Base-by-base conservation (phyloP, 2,329 filamentous ascomycete genomes). In the Neospermospora avenae region DNA sequence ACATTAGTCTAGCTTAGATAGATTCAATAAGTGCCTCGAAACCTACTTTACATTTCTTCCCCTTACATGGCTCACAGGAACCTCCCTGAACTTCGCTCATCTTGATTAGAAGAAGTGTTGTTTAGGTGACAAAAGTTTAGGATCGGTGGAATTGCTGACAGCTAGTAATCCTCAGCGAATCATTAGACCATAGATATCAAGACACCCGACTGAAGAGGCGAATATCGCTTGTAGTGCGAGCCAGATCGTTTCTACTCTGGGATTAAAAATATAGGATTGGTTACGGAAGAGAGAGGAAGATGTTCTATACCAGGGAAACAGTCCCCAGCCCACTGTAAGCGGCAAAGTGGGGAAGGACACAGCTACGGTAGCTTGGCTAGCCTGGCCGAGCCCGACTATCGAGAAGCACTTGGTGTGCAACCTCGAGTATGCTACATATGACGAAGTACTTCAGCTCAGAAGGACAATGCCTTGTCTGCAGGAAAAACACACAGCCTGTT, bases 41-140 rank as follows among this genome's bases (percentile, higher is more conserved):
- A 35, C 48, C 54, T 48, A 59, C 57, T 55, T 59, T 59, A 24
- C 57, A 59, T 34, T 59, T 59, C 51, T 59, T 59, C 44, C 20
- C 51, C 49, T 55, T 59, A 22, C 57, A 59, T 28, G 57, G 31
- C 22, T 59, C 57, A 34, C 57, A 59, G 31, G 57, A 59, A 22
- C 41, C 57, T 31, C 42, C 45, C 10, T 58, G 55, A 35, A 52
- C 14, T 22, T 52, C 55, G 13, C 35, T 14, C 55, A 58, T 58
- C 18, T 46, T 20, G 25, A 22, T 42, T 11, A 52, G 11, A 48
- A 31, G 16, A 34, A 8, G 11, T 49, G 25, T 8, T 49, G 16
- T n/a, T 34, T 28, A 34, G 11, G 46, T 49, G 46, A 49, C 16
- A 2, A 13, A 20, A n/a, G n/a, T 20, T 7, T 5, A 7, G 14